Evolutionary conservation across 2,329 filamentous ascomycete genomes (phyloP).

Genomic region (Venturia aucupariae): DNA sequence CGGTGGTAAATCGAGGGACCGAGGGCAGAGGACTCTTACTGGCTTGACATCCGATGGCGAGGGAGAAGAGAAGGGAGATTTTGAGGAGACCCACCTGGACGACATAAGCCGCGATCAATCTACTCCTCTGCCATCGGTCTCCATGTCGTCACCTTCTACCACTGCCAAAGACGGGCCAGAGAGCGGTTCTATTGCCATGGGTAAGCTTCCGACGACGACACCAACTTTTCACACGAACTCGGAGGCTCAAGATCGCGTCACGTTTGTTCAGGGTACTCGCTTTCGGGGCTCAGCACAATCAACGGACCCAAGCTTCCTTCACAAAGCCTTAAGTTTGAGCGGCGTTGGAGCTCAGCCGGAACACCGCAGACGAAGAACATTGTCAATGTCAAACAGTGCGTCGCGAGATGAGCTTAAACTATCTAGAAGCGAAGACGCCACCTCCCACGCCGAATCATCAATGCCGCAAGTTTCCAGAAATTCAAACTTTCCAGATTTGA

Average conservation of each 20-base stretch:
- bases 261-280: conserved; percentile 2
- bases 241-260: conserved; percentile 2
- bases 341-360: conserved; percentile 28
- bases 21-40: neutral
- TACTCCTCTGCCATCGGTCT: neutral
- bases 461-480: conserved; percentile 36
- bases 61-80: neutral
- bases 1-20: neutral
- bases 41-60: neutral
- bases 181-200: neutral
- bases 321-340: conserved; percentile 24
- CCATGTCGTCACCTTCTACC: neutral
- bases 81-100: neutral
- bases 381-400: neutral
- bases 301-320: conserved; percentile 13
- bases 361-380: neutral
- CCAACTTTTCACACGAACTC: neutral
- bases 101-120: neutral
- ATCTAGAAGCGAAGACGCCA: conserved; percentile 6
- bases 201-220: neutral
- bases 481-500: conserved; percentile 46
- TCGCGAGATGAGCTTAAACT: conserved; percentile 16
- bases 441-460: neutral
- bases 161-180: neutral
- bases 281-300: conserved; percentile 2